Conservation (phyloP, 1,284 basidiomycete genomes). For the Cryptococcus wingfieldii region DNA sequence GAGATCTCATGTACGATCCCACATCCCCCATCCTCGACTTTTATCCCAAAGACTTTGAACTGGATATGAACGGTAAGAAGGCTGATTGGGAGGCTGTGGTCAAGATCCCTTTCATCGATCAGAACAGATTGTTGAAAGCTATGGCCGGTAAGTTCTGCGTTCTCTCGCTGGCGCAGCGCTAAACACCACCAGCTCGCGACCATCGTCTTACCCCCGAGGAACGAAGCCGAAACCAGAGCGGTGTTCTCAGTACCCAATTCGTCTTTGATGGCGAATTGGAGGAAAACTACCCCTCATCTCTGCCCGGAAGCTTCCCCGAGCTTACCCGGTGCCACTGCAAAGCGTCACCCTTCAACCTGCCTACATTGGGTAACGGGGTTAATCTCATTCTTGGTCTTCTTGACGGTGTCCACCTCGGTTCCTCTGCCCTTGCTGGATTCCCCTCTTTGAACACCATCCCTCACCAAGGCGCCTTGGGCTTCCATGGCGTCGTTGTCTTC, state of each 20-base stretch:
- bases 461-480: slow-evolving; percentile 68
- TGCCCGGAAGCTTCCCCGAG: slow-evolving; percentile 91
- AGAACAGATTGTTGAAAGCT: slow-evolving; percentile 69
- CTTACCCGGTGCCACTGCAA: slow-evolving; percentile 75
- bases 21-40: slow-evolving; percentile 90
- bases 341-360: slow-evolving; percentile 78
- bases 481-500: slow-evolving; percentile 91
- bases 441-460: slow-evolving; percentile 88
- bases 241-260: slow-evolving; percentile 71
- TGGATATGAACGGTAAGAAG: slow-evolving; percentile 97
- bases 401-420: slow-evolving; percentile 82
- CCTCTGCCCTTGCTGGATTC: slow-evolving; percentile 87
- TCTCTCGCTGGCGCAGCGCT: not conserved
- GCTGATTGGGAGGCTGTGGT: slow-evolving; percentile 98
- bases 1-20: slow-evolving; percentile 81
- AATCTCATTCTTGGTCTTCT: slow-evolving; percentile 81
- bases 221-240: slow-evolving; percentile 68
- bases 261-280: slow-evolving; percentile 61
- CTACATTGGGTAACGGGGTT: slow-evolving; percentile 74
- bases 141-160: slow-evolving; percentile 62
- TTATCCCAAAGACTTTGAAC: slow-evolving; percentile 86
- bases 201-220: slow-evolving; percentile 75
- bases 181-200: slow-evolving; percentile 58
- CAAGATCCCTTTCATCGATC: slow-evolving; percentile 97
- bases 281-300: slow-evolving; percentile 77